Base-by-base conservation (phyloP, 1,139 yeast species). In the Trichomonascaceae sp. region DNA sequence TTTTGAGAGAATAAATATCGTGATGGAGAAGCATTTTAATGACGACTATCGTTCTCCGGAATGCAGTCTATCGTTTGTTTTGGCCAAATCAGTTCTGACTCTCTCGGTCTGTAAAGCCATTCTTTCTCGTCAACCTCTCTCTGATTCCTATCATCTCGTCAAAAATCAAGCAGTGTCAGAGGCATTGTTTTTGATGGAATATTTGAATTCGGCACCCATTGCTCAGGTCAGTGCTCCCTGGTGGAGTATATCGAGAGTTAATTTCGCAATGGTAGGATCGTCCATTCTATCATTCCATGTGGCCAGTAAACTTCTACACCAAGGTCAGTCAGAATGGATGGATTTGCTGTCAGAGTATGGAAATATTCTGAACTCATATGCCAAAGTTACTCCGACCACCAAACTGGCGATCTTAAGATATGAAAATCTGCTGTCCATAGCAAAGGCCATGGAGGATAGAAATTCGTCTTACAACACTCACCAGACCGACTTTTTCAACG, bases 221-320 rank as follows among this genome's bases (percentile, higher is more conserved):
- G 30, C 36, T 17, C 17, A 32, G 4, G 36, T 45, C 15, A 45
- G 36, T 22, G 48, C 38, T 24, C 48, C 48, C 13, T 45, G 48
- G 48, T 45, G 48, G 48, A 45, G 48, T 24, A 24, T 24, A 9
- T 45, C 48, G 3, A 27, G 48, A 24, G 48, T 45, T 13, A 45
- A 45, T 45, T 45, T 45, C 15, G 48, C 48, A n/a, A 22, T 45
- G 17, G 48, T 45, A 32, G 48, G 48, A 19, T 45, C 48, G 3
- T 27, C 36, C 6, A 19, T 45, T 6, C 30, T 45, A 15, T 45
- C 48, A 22, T 45, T 45, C 20, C 36, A 45, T 45, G n/a, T 45
- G 7, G 30, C 48, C 22, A 22, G 36, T 12, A 45, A 45, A 24
- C 38, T 27, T 9, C 22, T 22, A 13, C 30, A 45, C 38, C 38